These are phyloP conservation scores for Rhodamnia argentea DNA, from an alignment of 345 rosid genomes.

Conservation along the genomic window DNA sequence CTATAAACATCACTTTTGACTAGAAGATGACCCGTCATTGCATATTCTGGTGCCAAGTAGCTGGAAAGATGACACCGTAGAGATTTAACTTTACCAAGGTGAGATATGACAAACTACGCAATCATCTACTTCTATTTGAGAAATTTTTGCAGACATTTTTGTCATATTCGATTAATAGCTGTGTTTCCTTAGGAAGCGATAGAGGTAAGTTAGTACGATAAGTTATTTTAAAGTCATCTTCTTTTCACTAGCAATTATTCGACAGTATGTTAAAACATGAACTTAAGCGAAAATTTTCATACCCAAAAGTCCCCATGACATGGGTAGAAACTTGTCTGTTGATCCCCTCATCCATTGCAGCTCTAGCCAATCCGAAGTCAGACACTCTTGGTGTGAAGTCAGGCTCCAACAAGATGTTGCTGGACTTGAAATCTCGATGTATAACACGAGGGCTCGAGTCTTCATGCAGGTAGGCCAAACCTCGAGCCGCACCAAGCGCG, in stretches of 20 bases:
- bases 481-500: slow-evolving; percentile 76
- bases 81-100: background rate
- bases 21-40: slow-evolving; percentile 70
- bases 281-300: background rate
- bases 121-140: background rate
- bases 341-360: slow-evolving; percentile 53
- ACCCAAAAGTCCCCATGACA: slow-evolving; percentile 90
- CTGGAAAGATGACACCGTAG: slow-evolving; percentile 14
- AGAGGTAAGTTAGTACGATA: background rate
- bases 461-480: slow-evolving; percentile 71
- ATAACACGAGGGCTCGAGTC: slow-evolving; percentile 69
- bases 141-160: background rate
- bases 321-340: slow-evolving; percentile 57
- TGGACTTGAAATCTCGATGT: slow-evolving; percentile 67
- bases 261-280: background rate
- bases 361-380: slow-evolving; percentile 71
- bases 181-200: background rate
- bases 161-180: background rate
- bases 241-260: background rate
- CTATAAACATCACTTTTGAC: slow-evolving; percentile 75
- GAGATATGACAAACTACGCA: background rate
- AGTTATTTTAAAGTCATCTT: background rate
- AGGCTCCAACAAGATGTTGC: slow-evolving; percentile 62
- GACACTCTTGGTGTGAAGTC: slow-evolving; percentile 70
- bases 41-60: slow-evolving; percentile 69